These are phyloP conservation scores for Patellifolia procumbens DNA, from an alignment of 179 eudicot species.

Conservation along the genomic window DNA sequence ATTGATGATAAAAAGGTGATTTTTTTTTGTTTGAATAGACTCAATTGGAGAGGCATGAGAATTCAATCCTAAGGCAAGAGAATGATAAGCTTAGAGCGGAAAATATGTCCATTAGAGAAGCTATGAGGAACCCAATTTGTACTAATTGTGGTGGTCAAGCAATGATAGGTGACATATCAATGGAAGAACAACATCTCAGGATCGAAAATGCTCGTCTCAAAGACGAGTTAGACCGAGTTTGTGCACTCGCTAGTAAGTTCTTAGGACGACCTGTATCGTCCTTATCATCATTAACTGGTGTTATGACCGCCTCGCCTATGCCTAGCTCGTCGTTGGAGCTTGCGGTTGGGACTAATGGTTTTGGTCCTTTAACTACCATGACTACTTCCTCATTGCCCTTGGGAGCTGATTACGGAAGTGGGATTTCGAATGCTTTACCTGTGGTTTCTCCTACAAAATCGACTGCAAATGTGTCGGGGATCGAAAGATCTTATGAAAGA, in stretches of 20 bases:
- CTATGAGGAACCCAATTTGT: conserved; percentile 91
- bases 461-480: conserved; percentile 37
- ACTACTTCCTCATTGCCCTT: conserved; percentile 51
- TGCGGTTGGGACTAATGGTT: conserved; percentile 75
- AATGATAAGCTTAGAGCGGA: conserved; percentile 86
- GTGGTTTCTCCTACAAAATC: conserved; percentile 51
- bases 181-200: conserved; percentile 90
- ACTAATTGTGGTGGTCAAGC: conserved; percentile 92
- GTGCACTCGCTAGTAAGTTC: conserved; percentile 78
- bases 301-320: conserved; percentile 45
- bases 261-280: conserved; percentile 75
- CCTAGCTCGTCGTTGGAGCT: conserved; percentile 81
- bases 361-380: conserved; percentile 43
- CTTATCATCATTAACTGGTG: conserved; percentile 25
- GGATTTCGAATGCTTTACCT: conserved; percentile 51
- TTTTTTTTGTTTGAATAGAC: conserved; percentile 48
- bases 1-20: not conserved
- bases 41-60: conserved; percentile 95
- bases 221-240: conserved; percentile 89
- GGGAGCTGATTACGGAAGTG: conserved; percentile 55
- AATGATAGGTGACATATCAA: conserved; percentile 74
- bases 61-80: conserved; percentile 89
- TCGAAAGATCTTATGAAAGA: conserved; percentile 63
- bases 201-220: conserved; percentile 84
- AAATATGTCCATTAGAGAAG: conserved; percentile 83